Base-by-base conservation (phyloP, 2,329 filamentous ascomycete genomes). In the Alternaria conjuncta region DNA sequence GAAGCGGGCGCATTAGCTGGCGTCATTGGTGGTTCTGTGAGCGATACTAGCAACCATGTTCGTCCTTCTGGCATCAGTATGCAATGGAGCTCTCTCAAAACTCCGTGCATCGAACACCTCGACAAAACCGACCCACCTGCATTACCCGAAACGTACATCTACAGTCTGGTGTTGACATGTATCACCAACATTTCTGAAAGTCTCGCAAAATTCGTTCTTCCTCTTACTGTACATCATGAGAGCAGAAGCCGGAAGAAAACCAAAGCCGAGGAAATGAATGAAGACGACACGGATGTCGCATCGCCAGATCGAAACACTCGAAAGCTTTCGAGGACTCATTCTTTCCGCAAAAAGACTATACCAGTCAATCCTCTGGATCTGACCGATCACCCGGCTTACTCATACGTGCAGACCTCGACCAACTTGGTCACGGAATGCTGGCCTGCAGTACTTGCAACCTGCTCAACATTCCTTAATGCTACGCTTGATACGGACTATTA, bases 401-500 rank as follows among this genome's bases (percentile, higher is more conserved):
- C 84, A 1, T 91, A 93, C 54, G 89, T 98, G 60, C 88, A 90
- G 73, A 88, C 89, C 2, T 95, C 93, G 71, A 93, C 93, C 12
- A 87, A 87, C 10, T 91, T 99, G 58, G 91, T 99, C 23, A 93
- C 96, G 5, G 87, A 92, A 69, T 98, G 95, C 78, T 99, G 96
- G 96, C 96, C 96, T 50, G 96, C 96, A 12, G 90, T 98, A 43
- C 87, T 99, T 53, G 95, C 96, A 1, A 96, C 94, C 2, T 97
- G 94, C 72, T 99, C 96, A 0, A 97, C 95, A 0, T 99, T 98
- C 75, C 83, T 99, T 18, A 96, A 97, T 75, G 93, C 96, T 28
- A 90, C 95, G 0, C 84, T 99, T 5, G 96, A 99, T 76, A 91
- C 93, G 1, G 94, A 97, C 57, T 97, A 96, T 71, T 99, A 98